phyloP scores from a whole-genome alignment of 371 early-diverging fungal genomes.

The Sporodiniella umbellata region DNA sequence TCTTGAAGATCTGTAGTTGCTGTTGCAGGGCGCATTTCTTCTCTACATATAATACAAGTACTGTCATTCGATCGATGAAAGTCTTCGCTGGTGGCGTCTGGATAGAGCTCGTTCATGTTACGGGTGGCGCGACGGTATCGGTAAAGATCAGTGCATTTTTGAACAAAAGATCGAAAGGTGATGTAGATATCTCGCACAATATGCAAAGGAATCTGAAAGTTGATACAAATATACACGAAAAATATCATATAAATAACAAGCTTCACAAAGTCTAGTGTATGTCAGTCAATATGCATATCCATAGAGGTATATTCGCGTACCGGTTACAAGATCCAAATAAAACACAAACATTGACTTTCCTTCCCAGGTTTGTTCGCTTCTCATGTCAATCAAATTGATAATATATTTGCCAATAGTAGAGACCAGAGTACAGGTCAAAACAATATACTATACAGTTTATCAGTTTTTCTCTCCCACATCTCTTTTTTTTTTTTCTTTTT shows the following conservation, averaged over 20 bases:
- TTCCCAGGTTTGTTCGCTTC: constrained; percentile 89
- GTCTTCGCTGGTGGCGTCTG: constrained; percentile 83
- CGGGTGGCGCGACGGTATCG: constrained; percentile 91
- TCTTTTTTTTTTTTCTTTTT: background rate
- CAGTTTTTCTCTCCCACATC: background rate
- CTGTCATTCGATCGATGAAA: constrained; percentile 75
- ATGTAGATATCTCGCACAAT: constrained; percentile 95
- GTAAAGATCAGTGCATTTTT: constrained; percentile 82
- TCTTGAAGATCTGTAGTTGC: constrained; percentile 1
- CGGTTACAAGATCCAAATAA: constrained; percentile 78
- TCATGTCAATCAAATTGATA: constrained; percentile 80
- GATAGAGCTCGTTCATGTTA: constrained; percentile 94
- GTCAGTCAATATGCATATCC: background rate
- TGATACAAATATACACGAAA: constrained; percentile 78
- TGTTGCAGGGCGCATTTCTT: constrained; percentile 74
- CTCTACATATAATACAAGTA: constrained; percentile 95
- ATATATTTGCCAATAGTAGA: constrained; percentile 80
- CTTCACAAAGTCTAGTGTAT: constrained; percentile 76
- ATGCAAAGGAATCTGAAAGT: constrained; percentile 88
- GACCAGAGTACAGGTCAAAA: constrained; percentile 71
- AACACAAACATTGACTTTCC: constrained; percentile 89
- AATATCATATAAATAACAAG: constrained; percentile 82
- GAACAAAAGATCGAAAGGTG: constrained; percentile 85
- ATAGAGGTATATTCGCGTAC: constrained; percentile 39
- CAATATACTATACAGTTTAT: constrained; percentile 67